These are phyloP conservation scores for Globisporangium spinosum DNA, from an alignment of 352 stramenopile genomes.

Conservation along the genomic window DNA sequence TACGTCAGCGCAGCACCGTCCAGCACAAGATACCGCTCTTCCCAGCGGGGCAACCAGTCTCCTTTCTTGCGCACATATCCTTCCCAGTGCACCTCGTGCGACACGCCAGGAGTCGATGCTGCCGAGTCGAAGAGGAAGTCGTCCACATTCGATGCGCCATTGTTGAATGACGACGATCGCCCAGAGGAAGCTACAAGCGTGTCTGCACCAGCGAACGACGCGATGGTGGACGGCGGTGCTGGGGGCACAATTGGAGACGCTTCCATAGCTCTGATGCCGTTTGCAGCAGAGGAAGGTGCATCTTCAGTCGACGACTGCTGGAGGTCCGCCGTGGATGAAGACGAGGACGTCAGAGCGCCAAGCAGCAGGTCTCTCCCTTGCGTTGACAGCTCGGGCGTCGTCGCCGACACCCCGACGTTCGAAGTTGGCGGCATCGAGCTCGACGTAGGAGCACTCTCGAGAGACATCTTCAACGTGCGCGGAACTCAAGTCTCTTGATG, in stretches of 20 bases:
- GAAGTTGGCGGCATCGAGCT: slow-evolving; percentile 1
- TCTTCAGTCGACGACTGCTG: slow-evolving; percentile 1
- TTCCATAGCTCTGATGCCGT: neutral
- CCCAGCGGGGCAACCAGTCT: slow-evolving; percentile 88
- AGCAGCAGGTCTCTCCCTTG: slow-evolving; percentile 47
- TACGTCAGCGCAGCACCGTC: slow-evolving; percentile 80
- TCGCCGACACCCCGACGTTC: slow-evolving; percentile 7
- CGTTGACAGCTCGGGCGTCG: slow-evolving; percentile 26
- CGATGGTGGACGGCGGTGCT: slow-evolving; percentile 6
- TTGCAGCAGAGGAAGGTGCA: neutral
- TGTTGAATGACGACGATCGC: slow-evolving; percentile 20
- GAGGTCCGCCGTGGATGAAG: slow-evolving; percentile 1
- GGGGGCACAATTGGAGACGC: slow-evolving; percentile 2
- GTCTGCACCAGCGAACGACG: slow-evolving; percentile 9
- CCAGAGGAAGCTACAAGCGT: slow-evolving; percentile 9
- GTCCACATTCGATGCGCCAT: slow-evolving; percentile 7
- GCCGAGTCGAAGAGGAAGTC: slow-evolving; percentile 34
- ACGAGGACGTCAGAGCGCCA: slow-evolving; percentile 24
- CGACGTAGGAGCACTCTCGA: slow-evolving; percentile 3
- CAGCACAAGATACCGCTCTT: slow-evolving; percentile 86
- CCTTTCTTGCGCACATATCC: slow-evolving; percentile 89
- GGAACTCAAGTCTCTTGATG: neutral
- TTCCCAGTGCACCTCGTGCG: slow-evolving; percentile 85
- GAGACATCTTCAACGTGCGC: slow-evolving; percentile 8
- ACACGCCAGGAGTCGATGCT: slow-evolving; percentile 33